A percentile compares a stretch with the other conserved stretches of the same genome.
Conservation (phyloP, 2,329 filamentous ascomycete species). For the Lecanicillium sp. region DNA sequence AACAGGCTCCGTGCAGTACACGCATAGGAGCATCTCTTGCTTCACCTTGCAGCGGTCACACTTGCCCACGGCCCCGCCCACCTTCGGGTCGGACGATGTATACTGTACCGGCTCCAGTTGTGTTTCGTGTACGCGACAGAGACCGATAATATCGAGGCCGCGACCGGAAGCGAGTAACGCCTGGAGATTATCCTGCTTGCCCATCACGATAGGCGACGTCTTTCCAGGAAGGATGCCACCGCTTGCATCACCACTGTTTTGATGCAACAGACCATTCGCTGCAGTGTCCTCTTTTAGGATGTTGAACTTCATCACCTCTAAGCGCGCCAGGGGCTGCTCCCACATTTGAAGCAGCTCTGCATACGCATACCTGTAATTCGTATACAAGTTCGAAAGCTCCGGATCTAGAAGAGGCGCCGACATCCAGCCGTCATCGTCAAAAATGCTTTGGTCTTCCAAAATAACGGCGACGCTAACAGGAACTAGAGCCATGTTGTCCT, state of each 20-base stretch:
- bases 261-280: background rate
- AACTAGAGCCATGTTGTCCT: constrained; percentile 41
- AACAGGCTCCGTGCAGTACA: constrained; percentile 57
- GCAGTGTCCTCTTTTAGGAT: constrained; percentile 45
- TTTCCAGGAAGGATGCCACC: constrained; percentile 30
- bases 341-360: constrained; percentile 65
- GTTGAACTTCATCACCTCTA: constrained; percentile 66
- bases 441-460: constrained; percentile 57
- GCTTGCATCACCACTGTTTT: constrained; percentile 29
- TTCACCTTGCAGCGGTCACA: constrained; percentile 47
- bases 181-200: constrained; percentile 48
- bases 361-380: constrained; percentile 59
- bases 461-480: constrained; percentile 47
- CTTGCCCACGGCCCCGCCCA: constrained; percentile 43
- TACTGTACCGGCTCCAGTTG: constrained; percentile 55
- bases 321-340: constrained; percentile 54
- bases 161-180: constrained; percentile 45
- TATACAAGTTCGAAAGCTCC: constrained; percentile 42
- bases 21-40: constrained; percentile 54
- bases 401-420: constrained; percentile 52
- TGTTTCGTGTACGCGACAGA: constrained; percentile 57
- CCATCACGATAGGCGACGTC: constrained; percentile 48
- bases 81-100: constrained; percentile 31
- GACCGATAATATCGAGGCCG: constrained; percentile 56
- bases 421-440: constrained; percentile 64